phyloP scores from a whole-genome alignment of 805 yeast genomes.

The Tetrapisispora pingtungensis region DNA sequence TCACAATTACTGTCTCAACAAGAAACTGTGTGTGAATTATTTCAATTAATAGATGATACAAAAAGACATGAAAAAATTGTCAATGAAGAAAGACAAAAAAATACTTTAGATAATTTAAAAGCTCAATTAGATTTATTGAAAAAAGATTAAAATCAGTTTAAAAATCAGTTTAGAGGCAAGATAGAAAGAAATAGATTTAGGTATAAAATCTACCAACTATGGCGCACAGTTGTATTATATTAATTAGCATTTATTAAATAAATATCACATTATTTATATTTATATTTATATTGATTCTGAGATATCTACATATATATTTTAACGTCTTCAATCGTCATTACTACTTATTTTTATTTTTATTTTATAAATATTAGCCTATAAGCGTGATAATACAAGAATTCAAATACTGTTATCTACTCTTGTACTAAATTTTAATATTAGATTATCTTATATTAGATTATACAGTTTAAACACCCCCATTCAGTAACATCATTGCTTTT shows the following conservation, averaged over 20 bases:
- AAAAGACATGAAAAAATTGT: slow-evolving; percentile 11
- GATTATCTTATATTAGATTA: too few relatives aligned
- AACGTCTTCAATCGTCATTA: too few relatives aligned
- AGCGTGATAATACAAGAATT: too few relatives aligned
- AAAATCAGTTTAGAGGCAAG: neutral
- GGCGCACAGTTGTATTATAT: neutral
- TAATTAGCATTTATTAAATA: neutral
- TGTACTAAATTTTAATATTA: too few relatives aligned
- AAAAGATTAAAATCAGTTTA: neutral
- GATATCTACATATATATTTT: too few relatives aligned
- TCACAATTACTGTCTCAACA: slow-evolving; percentile 20
- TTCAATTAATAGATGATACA: slow-evolving; percentile 20
- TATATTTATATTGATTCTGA: neutral
- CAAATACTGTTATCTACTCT: too few relatives aligned
- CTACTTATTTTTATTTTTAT: neutral
- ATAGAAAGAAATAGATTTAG: too few relatives aligned
- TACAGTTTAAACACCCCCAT: too few relatives aligned
- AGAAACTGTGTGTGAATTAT: slow-evolving; percentile 24
- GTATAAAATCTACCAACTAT: too few relatives aligned
- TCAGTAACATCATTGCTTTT: too few relatives aligned
- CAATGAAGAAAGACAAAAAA: slow-evolving; percentile 11
- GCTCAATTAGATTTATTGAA: slow-evolving; percentile 2
- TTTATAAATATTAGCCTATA: too few relatives aligned
- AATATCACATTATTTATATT: neutral
- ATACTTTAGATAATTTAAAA: slow-evolving; percentile 9